A percentile compares a stretch with the other conserved stretches of the same genome.
These are phyloP conservation scores for Alnus rubra DNA, from an alignment of 306 rosid species.

Conservation along the genomic window DNA sequence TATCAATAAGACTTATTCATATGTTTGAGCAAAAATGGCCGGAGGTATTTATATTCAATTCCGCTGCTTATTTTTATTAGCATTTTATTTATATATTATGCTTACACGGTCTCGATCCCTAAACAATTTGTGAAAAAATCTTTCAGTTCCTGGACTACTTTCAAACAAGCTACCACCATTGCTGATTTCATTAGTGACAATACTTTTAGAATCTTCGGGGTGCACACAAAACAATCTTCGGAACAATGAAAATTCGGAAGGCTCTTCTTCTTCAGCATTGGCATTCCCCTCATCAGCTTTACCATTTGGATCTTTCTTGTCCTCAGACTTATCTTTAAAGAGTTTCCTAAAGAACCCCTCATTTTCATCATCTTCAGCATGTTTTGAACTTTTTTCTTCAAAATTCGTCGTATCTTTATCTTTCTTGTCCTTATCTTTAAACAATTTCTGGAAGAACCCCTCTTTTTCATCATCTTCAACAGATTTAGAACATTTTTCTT, in stretches of 20 bases:
- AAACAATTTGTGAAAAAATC: slow-evolving; percentile 84
- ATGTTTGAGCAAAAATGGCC: no score
- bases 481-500: slow-evolving; percentile 60
- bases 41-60: no score
- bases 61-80: no score
- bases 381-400: slow-evolving; percentile 59
- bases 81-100: no score
- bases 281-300: slow-evolving; percentile 66
- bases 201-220: slow-evolving; percentile 75
- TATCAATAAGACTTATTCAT: no score
- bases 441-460: slow-evolving; percentile 74
- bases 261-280: slow-evolving; percentile 75
- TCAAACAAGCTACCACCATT: slow-evolving; percentile 50
- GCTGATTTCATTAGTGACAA: slow-evolving; percentile 51
- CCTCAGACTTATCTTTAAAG: slow-evolving; percentile 75
- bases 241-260: slow-evolving; percentile 76
- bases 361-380: slow-evolving; percentile 76
- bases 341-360: slow-evolving; percentile 82
- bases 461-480: slow-evolving; percentile 84
- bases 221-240: slow-evolving; percentile 86
- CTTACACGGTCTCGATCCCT: slow-evolving; percentile 82
- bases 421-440: slow-evolving; percentile 80
- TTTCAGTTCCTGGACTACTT: slow-evolving; percentile 90
- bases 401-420: slow-evolving; percentile 47
- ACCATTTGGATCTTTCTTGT: slow-evolving; percentile 67